Percentiles rank a stretch among this genome's conserved stretches.
These are phyloP conservation scores for Fonsecaea erecta DNA, from an alignment of 2,329 filamentous ascomycete species.

Conservation along the genomic window DNA sequence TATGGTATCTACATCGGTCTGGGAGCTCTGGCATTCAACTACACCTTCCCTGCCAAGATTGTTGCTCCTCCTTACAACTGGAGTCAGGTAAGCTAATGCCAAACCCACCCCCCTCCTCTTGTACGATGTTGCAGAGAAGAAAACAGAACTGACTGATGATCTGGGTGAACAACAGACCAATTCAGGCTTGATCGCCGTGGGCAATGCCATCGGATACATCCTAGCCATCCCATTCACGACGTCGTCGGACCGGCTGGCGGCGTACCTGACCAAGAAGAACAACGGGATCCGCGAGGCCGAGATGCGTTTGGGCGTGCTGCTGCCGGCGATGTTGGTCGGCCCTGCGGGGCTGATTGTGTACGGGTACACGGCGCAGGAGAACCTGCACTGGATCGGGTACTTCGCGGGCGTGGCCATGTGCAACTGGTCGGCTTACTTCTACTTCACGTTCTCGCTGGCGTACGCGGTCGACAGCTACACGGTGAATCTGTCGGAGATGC, in stretches of 20 bases:
- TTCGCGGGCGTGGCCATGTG: conserved; percentile 57
- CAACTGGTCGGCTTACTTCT: conserved; percentile 59
- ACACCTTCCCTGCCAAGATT: conserved; percentile 56
- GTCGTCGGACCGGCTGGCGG: conserved; percentile 47
- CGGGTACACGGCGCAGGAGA: conserved; percentile 41
- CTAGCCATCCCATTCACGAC: conserved; percentile 54
- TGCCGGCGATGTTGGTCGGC: conserved; percentile 41
- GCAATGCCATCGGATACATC: conserved; percentile 43
- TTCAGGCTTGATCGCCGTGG: conserved; percentile 54
- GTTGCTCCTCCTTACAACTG: conserved; percentile 43
- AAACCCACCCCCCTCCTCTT: no score
- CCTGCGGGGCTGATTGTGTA: conserved; percentile 43
- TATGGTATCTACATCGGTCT: conserved; percentile 57
- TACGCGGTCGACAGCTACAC: conserved; percentile 66
- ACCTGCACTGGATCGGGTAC: conserved; percentile 49
- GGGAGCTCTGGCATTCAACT: conserved; percentile 57
- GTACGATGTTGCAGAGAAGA: no score
- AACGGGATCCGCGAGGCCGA: conserved; percentile 49
- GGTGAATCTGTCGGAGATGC: conserved; percentile 65
- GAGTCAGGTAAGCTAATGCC: conserved; percentile 42
- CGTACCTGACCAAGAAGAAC: conserved; percentile 46
- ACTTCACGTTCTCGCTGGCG: conserved; percentile 63
- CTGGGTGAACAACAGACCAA: conserved; percentile 42
- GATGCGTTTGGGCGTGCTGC: conserved; percentile 46
- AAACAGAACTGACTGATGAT: conserved; percentile 6